Base-by-base conservation (phyloP, 176 grass and related monocot species). In the Oryza nivara region DNA sequence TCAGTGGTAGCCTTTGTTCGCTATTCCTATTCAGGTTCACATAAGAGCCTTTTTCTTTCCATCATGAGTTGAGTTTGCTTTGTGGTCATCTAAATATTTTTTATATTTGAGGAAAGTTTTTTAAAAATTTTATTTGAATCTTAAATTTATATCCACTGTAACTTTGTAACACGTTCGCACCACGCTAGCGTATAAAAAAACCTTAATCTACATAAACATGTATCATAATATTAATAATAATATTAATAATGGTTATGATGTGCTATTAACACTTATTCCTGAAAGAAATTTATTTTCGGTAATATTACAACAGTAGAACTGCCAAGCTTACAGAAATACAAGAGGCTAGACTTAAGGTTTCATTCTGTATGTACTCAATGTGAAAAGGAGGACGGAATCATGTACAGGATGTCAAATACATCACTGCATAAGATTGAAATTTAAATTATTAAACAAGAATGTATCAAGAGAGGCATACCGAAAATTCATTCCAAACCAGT, bases 401-500 rank as follows among this genome's bases (percentile, higher is more conserved):
- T 61, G 15, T 10, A 28, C 10, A 60, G 74, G 20, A 2, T 41
- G 38, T 30, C 20, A 66, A 86, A 81, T 52, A 2, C 7, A 70
- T 85, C 35, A 77, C 41, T 26, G 34, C 17, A 46, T 56, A 77
- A 82, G 5, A 13, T 79, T 60, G 2, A 82, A 26, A 16, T 11
- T 68, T 20, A 76, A 44, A 45, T 75, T 76, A 73, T 66, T 14
- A 88, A 17, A 73, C 43, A 61, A 86, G 32, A 51, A 25, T 65
- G 11, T 28, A 69, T 23, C 30, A 40, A 72, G 75, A 84, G 81
- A 92, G 46, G 83, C 70, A 63, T 94, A 95, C 96, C 88, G 96
- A 98, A 81, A 98, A 98, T 72, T 98, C 96, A 84, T 98, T 98
- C 96, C 93, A 98, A 74, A 98, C 96, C 67, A 98, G 89, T 70